A percentile compares a stretch with the other conserved stretches of the same genome.
Evolutionary conservation across 2,329 filamentous ascomycete species (phyloP).

Genomic region (Pseudocercospora pini-densiflorae): DNA sequence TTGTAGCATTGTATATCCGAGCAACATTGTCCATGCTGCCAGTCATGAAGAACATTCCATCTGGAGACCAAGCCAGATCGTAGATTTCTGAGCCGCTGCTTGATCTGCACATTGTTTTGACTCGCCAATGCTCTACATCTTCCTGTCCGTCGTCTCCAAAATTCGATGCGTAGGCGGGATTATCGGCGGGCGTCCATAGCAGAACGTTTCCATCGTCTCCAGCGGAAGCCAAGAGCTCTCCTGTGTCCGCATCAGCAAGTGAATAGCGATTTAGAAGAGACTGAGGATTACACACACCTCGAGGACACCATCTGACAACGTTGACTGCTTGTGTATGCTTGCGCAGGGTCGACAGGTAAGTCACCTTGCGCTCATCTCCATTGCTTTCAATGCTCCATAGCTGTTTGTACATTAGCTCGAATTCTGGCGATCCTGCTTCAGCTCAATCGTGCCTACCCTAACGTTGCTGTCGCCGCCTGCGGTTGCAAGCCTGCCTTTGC

Average conservation of each 20-base stretch:
- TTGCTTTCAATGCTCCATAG: conserved; percentile 89
- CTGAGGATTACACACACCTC: conserved; percentile 62
- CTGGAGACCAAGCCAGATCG: conserved; percentile 98
- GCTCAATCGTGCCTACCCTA: conserved; percentile 63
- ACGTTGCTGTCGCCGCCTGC: conserved; percentile 97
- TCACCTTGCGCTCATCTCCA: conserved; percentile 85
- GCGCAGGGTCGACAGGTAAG: conserved; percentile 86
- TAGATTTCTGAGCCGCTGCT: conserved; percentile 91
- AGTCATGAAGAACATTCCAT: conserved; percentile 93
- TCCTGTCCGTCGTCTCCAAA: conserved; percentile 86
- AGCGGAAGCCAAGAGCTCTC: conserved; percentile 90
- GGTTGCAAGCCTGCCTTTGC: conserved; percentile 89
- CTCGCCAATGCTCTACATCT: conserved; percentile 95
- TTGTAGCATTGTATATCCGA: conserved; percentile 92
- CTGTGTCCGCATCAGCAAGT: conserved; percentile 51
- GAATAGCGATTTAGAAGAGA: neutral
- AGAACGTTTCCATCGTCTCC: conserved; percentile 98
- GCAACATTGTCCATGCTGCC: conserved; percentile 99
- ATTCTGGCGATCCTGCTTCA: conserved; percentile 1
- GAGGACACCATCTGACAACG: conserved; percentile 93
- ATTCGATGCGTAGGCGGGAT: conserved; percentile 61
- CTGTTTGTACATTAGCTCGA: conserved; percentile 50
- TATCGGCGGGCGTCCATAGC: conserved; percentile 90
- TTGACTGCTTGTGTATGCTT: conserved; percentile 99
- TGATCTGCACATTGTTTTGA: conserved; percentile 97